Conservation (phyloP, 495 filamentous ascomycete genomes). For the Penicillium angulare region DNA sequence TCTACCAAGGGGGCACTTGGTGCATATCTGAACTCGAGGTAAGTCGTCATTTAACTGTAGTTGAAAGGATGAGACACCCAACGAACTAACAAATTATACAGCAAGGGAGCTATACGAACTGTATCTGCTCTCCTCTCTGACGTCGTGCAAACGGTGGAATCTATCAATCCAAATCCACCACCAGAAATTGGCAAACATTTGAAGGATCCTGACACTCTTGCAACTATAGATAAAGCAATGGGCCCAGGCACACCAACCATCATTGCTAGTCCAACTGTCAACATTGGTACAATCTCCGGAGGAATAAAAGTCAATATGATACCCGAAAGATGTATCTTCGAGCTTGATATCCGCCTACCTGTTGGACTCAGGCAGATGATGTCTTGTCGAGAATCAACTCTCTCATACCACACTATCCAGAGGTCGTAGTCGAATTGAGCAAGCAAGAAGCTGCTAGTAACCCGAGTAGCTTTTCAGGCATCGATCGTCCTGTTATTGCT, state of each 20-base stretch:
- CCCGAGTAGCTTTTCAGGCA: constrained; percentile 2
- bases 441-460: constrained; percentile 9
- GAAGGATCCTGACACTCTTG: constrained; percentile 1
- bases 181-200: constrained; percentile 3
- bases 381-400: background rate
- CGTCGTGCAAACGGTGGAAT: constrained; percentile 2
- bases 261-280: constrained; percentile 5
- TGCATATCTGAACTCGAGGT: constrained; percentile 8
- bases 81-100: background rate
- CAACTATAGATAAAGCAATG: constrained; percentile 4
- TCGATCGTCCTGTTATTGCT: constrained; percentile 1
- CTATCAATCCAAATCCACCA: constrained; percentile 2
- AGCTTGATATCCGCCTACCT: constrained; percentile 6
- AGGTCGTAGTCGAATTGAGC: constrained; percentile 2
- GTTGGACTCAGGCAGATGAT: constrained; percentile 2
- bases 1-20: constrained; percentile 1
- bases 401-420: background rate
- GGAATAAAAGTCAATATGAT: constrained; percentile 11
- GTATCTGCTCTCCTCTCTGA: background rate
- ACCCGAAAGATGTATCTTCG: constrained; percentile 4
- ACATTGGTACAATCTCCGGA: constrained; percentile 7
- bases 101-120: constrained; percentile 7
- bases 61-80: background rate
- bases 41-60: background rate
- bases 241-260: constrained; percentile 5